A percentile compares a stretch with the other conserved stretches of the same genome.
These are phyloP conservation scores for Trichophyton simii DNA, from an alignment of 2,329 filamentous ascomycete species.

Conservation along the genomic window DNA sequence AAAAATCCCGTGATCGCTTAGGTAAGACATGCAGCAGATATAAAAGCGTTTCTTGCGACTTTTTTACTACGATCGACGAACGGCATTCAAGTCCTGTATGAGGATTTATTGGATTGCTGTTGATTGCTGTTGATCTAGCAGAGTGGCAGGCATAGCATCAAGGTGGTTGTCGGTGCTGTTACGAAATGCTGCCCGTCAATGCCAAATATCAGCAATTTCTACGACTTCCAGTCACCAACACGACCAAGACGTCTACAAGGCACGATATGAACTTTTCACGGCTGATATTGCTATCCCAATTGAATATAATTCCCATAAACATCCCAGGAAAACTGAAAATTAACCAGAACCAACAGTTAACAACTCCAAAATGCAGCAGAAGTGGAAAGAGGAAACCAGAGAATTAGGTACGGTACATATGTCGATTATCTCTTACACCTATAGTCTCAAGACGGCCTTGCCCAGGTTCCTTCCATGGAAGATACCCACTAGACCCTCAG, in stretches of 20 bases:
- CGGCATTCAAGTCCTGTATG: too few species aligned
- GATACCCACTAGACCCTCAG: slow-evolving; percentile 62
- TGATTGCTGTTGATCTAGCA: neutral
- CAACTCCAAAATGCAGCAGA: neutral
- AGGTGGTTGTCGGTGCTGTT: too few species aligned
- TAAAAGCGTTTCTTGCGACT: too few species aligned
- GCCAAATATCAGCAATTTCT: too few species aligned
- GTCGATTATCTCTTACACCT: slow-evolving; percentile 19
- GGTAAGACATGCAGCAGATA: neutral
- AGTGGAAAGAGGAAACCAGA: neutral
- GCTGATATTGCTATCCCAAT: neutral
- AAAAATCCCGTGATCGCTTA: slow-evolving; percentile 13
- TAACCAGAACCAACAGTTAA: neutral
- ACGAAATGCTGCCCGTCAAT: too few species aligned
- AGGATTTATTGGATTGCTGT: neutral
- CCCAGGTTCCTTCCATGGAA: slow-evolving; percentile 71
- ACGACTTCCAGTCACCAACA: too few species aligned
- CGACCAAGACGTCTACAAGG: too few species aligned
- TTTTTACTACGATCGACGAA: too few species aligned
- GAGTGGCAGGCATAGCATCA: too few species aligned
- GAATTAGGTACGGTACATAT: neutral
- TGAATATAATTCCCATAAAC: neutral
- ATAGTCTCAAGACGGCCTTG: slow-evolving; percentile 65
- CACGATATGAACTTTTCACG: neutral
- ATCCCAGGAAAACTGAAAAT: neutral